phyloP scores from a whole-genome alignment of 345 rosid species.

The Cardamine chenopodiifolia region DNA sequence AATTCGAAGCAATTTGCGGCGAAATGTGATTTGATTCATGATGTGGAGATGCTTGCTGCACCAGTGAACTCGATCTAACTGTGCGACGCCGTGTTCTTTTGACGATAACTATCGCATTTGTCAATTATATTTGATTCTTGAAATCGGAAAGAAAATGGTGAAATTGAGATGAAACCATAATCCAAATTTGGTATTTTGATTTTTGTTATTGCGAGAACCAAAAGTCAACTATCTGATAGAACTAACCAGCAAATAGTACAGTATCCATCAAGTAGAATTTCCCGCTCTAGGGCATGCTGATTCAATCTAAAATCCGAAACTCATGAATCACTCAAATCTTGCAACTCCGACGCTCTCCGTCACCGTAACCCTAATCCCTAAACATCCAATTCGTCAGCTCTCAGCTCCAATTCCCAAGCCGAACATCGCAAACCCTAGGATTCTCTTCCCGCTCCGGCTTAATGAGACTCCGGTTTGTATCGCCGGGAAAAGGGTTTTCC shows the following conservation, averaged over 20 bases:
- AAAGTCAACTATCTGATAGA: background rate
- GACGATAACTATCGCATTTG: too few species aligned
- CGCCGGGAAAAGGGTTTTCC: constrained; percentile 38
- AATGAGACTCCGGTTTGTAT: background rate
- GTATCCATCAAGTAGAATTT: background rate
- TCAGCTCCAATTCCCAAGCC: background rate
- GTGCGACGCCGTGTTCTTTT: too few species aligned
- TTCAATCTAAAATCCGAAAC: constrained; percentile 13
- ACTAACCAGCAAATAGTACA: background rate
- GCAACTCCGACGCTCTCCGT: constrained; percentile 41
- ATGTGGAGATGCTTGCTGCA: too few species aligned
- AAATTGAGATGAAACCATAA: too few species aligned
- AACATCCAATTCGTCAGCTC: constrained; percentile 26
- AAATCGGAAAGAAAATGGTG: too few species aligned
- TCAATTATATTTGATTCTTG: too few species aligned
- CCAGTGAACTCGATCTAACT: too few species aligned
- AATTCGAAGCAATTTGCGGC: too few species aligned
- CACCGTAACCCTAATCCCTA: constrained; percentile 36
- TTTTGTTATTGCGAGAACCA: background rate
- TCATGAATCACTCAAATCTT: constrained; percentile 51
- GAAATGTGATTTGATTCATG: too few species aligned
- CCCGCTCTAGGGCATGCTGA: constrained; percentile 32
- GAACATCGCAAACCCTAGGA: constrained; percentile 30
- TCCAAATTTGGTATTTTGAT: background rate
- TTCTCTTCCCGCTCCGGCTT: constrained; percentile 15